phyloP scores from a whole-genome alignment of 768 basidiomycete genomes.

The Trametes gibbosa region DNA sequence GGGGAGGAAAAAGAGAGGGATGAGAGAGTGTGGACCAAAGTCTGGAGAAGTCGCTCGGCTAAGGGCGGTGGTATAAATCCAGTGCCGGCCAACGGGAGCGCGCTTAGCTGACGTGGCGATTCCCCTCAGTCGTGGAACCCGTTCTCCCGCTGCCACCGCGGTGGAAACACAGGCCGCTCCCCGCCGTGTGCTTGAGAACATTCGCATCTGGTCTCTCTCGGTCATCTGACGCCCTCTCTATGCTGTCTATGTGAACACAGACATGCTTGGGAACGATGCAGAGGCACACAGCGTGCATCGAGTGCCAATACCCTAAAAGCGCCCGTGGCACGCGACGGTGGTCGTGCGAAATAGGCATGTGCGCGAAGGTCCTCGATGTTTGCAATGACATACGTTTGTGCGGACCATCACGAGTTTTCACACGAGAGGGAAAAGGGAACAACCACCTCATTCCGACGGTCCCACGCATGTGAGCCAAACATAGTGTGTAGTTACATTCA shows the following conservation, averaged over 20 bases:
- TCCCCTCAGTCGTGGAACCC: neutral
- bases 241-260: neutral
- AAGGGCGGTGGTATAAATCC: constrained; percentile 17
- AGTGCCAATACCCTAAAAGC: neutral
- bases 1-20: neutral
- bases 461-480: neutral
- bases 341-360: neutral
- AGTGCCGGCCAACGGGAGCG: neutral
- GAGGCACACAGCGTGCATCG: neutral
- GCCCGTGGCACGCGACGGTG: neutral
- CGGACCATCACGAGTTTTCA: neutral
- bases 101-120: constrained; percentile 22
- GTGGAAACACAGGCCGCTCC: constrained; percentile 48
- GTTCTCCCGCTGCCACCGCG: constrained; percentile 11
- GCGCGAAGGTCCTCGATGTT: no score
- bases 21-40: neutral
- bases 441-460: neutral
- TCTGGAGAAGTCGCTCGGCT: constrained; percentile 15
- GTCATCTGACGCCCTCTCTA: neutral
- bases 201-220: no score
- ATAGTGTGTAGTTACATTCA: no score
- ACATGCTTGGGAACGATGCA: neutral
- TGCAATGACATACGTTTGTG: no score
- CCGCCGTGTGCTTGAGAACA: constrained; percentile 68
- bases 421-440: neutral